Evolutionary conservation across 805 yeast species (phyloP), one percentile per base, ranked within the genome.

Genomic region (Diddensiella santjacobensis): DNA sequence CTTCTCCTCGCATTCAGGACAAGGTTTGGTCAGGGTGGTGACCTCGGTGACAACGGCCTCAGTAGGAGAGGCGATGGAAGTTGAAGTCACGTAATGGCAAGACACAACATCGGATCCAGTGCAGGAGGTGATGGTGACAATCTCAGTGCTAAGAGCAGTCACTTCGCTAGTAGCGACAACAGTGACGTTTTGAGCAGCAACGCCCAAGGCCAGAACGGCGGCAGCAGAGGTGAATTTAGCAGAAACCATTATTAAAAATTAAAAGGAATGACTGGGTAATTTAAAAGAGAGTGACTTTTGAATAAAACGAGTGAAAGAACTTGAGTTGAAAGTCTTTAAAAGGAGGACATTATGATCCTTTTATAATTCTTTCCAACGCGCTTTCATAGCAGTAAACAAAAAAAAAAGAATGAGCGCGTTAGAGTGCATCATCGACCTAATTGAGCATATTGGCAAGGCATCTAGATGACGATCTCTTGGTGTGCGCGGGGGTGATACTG

Each of bases 41-140:
- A 18, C 42, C 11, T 13, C 31, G 13, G 17, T 13, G 15, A 13
- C 22, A 22, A 23, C 40, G 11, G 44, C 44, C 15, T 40, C 20
- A 22, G 47, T 20, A 36, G 47, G 31, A 33, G 47, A 10, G 18
- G 35, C 44, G 30, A 19, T 17, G 36, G 47, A 19, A 33, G 31
- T n/a, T 4, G 45, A 17, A 47, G 58, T 52, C 41, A 52, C 49
- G 53, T 48, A 53, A 51, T 52, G 56, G 52, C 58, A 55, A 6
- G 49, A 42, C 38, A 50, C 58, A 42, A 52, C 49, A 45, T 52
- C 47, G 44, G 53, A 47, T 61, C 62, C 52, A 57, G 61, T 33
- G 63, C 63, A 51, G 70, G 66, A 22, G 61, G 70, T 24, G 68
- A 51, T 40, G 44, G 56, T 55, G 47, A 52, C 54, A 15, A 47